These are phyloP conservation scores for Phytophthora hibernalis DNA, from an alignment of 352 stramenopile species.

Conservation along the genomic window DNA sequence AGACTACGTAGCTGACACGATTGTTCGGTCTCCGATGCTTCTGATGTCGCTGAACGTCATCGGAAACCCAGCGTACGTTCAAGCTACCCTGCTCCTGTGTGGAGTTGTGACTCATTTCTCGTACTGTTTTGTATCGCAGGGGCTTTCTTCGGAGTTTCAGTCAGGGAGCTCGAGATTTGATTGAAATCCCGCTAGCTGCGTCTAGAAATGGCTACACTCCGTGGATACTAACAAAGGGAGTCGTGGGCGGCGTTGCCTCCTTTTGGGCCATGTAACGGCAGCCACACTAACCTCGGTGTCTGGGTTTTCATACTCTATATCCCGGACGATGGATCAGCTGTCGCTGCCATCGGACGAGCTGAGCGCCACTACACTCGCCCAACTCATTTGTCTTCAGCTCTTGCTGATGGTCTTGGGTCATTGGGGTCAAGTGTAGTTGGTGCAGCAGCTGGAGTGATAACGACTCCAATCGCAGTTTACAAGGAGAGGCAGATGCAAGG, in stretches of 20 bases:
- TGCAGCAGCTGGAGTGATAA: slow-evolving; percentile 77
- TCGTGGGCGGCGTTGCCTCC: slow-evolving; percentile 71
- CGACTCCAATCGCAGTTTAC: slow-evolving; percentile 78
- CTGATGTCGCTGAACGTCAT: slow-evolving; percentile 89
- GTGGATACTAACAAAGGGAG: slow-evolving; percentile 75
- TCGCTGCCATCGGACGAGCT: slow-evolving; percentile 70
- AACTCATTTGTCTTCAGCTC: slow-evolving; percentile 65
- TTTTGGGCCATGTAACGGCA: slow-evolving; percentile 77
- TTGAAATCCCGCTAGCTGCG: slow-evolving; percentile 77
- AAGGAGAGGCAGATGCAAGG: slow-evolving; percentile 73
- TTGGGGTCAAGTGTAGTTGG: slow-evolving; percentile 81
- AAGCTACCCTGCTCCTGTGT: not conserved
- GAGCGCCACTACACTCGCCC: slow-evolving; percentile 70
- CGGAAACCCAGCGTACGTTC: slow-evolving; percentile 85
- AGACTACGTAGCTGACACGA: slow-evolving; percentile 82
- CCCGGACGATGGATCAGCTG: slow-evolving; percentile 82
- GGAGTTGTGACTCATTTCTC: slow-evolving; percentile 10
- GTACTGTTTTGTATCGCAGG: slow-evolving; percentile 36
- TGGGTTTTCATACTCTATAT: slow-evolving; percentile 86
- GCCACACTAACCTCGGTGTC: slow-evolving; percentile 78
- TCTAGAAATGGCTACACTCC: slow-evolving; percentile 80
- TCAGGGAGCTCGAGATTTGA: slow-evolving; percentile 72
- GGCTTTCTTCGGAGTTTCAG: slow-evolving; percentile 81
- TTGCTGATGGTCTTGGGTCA: slow-evolving; percentile 71
- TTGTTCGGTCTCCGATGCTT: slow-evolving; percentile 80